Evolutionary conservation across 169 alveolate species (phyloP).

Genomic region (Pseudocohnilembus persalinus): DNA sequence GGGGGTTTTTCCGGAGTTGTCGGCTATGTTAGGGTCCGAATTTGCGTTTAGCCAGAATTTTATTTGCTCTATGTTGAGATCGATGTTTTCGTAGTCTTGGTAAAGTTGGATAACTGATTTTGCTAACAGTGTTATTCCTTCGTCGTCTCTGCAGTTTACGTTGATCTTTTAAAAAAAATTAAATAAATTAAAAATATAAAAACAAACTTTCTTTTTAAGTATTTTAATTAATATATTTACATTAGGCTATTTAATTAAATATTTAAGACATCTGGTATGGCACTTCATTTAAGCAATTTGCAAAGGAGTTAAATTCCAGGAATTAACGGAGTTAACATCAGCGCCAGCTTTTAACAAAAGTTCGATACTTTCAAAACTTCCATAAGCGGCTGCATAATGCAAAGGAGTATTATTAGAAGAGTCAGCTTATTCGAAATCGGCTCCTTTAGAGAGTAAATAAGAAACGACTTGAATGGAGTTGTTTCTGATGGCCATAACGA

Average conservation of each 20-base stretch:
- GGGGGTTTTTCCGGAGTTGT: slow-evolving; percentile 62
- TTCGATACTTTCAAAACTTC: slow-evolving; percentile 71
- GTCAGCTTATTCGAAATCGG: slow-evolving; percentile 68
- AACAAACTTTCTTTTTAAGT: too few species aligned
- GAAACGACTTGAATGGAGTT: slow-evolving; percentile 66
- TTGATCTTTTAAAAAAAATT: too few species aligned
- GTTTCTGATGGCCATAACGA: slow-evolving; percentile 77
- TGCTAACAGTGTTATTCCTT: slow-evolving; percentile 76
- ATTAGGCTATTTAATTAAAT: slow-evolving; percentile 63
- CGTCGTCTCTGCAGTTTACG: slow-evolving; percentile 79
- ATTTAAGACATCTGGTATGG: slow-evolving; percentile 68
- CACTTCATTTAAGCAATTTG: slow-evolving; percentile 76
- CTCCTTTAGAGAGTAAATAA: slow-evolving; percentile 66
- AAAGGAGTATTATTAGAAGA: slow-evolving; percentile 77
- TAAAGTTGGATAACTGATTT: slow-evolving; percentile 51
- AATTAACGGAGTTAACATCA: slow-evolving; percentile 68
- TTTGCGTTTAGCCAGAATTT: slow-evolving; percentile 55
- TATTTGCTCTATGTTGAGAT: slow-evolving; percentile 47
- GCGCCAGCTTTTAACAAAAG: slow-evolving; percentile 75
- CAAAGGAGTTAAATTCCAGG: slow-evolving; percentile 81
- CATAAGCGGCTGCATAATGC: slow-evolving; percentile 88
- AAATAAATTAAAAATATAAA: too few species aligned
- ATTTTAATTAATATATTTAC: too few species aligned
- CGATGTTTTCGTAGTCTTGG: slow-evolving; percentile 46
- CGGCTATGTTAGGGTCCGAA: slow-evolving; percentile 70